These are phyloP conservation scores for Solanum neorickii DNA, from an alignment of 257 asterid genomes.

Conservation along the genomic window DNA sequence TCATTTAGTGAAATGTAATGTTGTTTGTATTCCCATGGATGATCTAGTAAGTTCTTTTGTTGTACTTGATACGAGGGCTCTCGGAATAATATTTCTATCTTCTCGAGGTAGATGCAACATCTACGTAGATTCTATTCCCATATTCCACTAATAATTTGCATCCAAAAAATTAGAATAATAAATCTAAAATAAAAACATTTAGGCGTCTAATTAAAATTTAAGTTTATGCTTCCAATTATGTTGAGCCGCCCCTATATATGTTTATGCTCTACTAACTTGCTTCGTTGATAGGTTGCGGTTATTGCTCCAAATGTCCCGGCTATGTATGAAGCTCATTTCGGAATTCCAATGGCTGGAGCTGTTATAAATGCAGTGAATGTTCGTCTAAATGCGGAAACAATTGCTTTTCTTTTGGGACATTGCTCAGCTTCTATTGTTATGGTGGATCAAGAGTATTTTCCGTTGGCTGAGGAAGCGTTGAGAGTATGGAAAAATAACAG, in stretches of 20 bases:
- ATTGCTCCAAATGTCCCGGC: constrained; percentile 97
- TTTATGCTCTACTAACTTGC: neutral
- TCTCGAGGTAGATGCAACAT: neutral
- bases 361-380: constrained; percentile 78
- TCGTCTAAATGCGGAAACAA: constrained; percentile 73
- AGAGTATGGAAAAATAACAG: constrained; percentile 30
- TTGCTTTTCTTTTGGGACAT: constrained; percentile 77
- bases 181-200: neutral
- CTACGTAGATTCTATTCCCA: no score
- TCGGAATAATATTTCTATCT: neutral
- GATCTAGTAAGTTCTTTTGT: neutral
- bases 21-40: neutral
- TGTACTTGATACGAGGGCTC: neutral
- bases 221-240: neutral
- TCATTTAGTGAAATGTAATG: neutral
- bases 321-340: constrained; percentile 80
- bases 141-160: no score
- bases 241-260: neutral
- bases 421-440: constrained; percentile 55
- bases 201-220: neutral
- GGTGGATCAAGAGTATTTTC: constrained; percentile 79
- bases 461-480: constrained; percentile 75
- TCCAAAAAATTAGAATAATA: neutral
- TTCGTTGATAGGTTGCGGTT: constrained; percentile 60
- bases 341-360: constrained; percentile 95